Evolutionary conservation across 441 rosid species (phyloP), one percentile per base, ranked within the genome.

Genomic region (Adansonia grandidieri): DNA sequence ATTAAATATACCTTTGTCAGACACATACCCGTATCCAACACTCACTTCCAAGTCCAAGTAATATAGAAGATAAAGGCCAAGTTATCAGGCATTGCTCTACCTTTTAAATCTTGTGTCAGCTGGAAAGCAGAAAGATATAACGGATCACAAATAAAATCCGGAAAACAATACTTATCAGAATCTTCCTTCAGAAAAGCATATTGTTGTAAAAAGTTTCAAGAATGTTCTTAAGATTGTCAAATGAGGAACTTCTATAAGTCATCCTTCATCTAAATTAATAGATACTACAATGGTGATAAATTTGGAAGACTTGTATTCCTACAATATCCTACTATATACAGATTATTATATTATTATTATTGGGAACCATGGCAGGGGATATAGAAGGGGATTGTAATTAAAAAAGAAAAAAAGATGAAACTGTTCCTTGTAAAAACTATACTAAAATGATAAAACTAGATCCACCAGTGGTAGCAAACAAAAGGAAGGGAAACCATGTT

Each of bases 401-500:
- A 3, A 24, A 60, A 67, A 37, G 5, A 37, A 5, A 37, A 37
- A 0, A 37, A 20, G n/a, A 11, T 71, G 51, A 24, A 28, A 20
- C 20, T 13, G 63, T 15, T 9, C 19, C 58, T 11, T 10, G 17
- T 13, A 45, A 71, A 28, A 22, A 71, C 75, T 40, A 73, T 62
- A 9, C 13, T 61, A 71, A 47, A 48, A 61, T 20, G 44, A 79
- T 7, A 58, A n/a, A 71, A 71, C 28, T 75, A 69, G 48, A 44
- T 5, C 45, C 24, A 78, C 58, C 56, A 78, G 48, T 13, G 74
- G 53, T 10, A 58, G 11, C 44, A 74, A 78, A 24, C 15, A 48
- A 58, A 80, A 61, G 6, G 42, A 65, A 32, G 17, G 78, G 70
- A 62, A 79, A 75, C 11, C 1, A 56, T 51, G 22, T 20, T 9